Percentiles rank a stretch among this genome's conserved stretches.
These are phyloP conservation scores for Exophiala lecanii-corni DNA, from an alignment of 2,329 filamentous ascomycete genomes.

Conservation along the genomic window DNA sequence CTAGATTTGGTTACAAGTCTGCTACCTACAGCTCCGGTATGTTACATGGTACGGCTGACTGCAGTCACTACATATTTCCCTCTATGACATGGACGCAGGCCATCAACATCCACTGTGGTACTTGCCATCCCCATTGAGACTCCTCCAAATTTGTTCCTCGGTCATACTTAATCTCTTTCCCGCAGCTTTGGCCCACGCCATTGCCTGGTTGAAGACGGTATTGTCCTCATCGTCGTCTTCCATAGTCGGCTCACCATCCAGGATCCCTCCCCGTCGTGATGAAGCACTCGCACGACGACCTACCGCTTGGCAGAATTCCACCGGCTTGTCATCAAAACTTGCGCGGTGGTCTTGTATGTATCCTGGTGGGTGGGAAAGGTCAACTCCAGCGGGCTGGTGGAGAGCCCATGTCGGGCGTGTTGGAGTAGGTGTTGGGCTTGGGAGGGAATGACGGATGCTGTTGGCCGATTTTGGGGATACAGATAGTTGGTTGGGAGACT, in stretches of 20 bases:
- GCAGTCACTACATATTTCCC: too few species aligned
- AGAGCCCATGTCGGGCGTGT: slow-evolving; percentile 3
- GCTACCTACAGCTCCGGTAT: too few species aligned
- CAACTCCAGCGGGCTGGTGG: slow-evolving; percentile 9
- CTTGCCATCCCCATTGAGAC: slow-evolving; percentile 29
- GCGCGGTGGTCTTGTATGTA: slow-evolving; percentile 29
- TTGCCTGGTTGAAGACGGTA: slow-evolving; percentile 28
- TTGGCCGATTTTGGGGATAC: background rate
- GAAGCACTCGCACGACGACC: slow-evolving; percentile 15
- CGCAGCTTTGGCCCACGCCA: slow-evolving; percentile 27
- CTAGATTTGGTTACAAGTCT: too few species aligned
- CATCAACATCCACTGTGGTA: too few species aligned
- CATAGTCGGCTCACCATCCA: slow-evolving; percentile 56
- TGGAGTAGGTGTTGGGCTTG: slow-evolving; percentile 11
- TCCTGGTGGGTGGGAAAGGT: slow-evolving; percentile 30
- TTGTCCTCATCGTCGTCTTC: slow-evolving; percentile 51
- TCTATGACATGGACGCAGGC: too few species aligned
- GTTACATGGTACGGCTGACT: too few species aligned
- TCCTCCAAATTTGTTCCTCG: slow-evolving; percentile 41
- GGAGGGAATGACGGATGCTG: slow-evolving; percentile 7
- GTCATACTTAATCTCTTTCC: slow-evolving; percentile 43
- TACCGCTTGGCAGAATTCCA: slow-evolving; percentile 16
- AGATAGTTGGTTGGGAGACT: background rate
- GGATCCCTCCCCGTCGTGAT: slow-evolving; percentile 18
- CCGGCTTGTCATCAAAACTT: slow-evolving; percentile 22